These are phyloP conservation scores for Polyporus tsugae DNA, from an alignment of 1,284 basidiomycete genomes.

Conservation along the genomic window DNA sequence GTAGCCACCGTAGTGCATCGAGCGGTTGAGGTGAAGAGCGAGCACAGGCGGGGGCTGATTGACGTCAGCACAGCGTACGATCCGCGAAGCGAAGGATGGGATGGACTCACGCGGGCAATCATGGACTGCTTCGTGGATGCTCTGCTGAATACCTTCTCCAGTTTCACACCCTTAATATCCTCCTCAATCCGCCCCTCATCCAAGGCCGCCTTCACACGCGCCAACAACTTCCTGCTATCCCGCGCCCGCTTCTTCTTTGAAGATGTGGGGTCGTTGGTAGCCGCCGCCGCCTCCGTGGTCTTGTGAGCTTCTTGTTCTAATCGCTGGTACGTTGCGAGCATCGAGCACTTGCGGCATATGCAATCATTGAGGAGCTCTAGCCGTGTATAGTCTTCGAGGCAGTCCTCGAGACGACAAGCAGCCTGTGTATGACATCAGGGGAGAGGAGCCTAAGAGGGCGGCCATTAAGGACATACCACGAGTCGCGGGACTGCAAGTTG, in stretches of 20 bases:
- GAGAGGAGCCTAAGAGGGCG: conserved; percentile 11
- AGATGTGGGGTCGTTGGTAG: conserved; percentile 52
- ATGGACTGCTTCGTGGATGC: conserved; percentile 89
- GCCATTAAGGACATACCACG: conserved; percentile 46
- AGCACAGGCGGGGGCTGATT: conserved; percentile 82
- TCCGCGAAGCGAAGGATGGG: conserved; percentile 21
- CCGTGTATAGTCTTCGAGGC: conserved; percentile 83
- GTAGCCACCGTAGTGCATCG: conserved; percentile 78
- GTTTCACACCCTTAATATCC: conserved; percentile 75
- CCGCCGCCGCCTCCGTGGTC: conserved; percentile 55
- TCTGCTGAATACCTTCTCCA: conserved; percentile 77
- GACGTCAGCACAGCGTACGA: conserved; percentile 1
- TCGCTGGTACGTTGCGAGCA: conserved; percentile 72
- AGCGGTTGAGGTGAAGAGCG: conserved; percentile 88
- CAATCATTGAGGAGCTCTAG: conserved; percentile 86
- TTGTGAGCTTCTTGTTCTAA: conserved; percentile 65
- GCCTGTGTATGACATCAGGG: conserved; percentile 44
- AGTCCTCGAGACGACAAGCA: conserved; percentile 73
- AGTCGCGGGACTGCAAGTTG: conserved; percentile 78
- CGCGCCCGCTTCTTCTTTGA: conserved; percentile 79
- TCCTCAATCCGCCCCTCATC: conserved; percentile 82
- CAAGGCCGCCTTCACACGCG: conserved; percentile 68
- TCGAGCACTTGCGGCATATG: conserved; percentile 83
- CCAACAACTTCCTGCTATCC: conserved; percentile 71
- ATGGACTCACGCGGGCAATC: conserved; percentile 76